Evolutionary conservation across 2,329 filamentous ascomycete species (phyloP).

Genomic region (Knoxdaviesia capensis): DNA sequence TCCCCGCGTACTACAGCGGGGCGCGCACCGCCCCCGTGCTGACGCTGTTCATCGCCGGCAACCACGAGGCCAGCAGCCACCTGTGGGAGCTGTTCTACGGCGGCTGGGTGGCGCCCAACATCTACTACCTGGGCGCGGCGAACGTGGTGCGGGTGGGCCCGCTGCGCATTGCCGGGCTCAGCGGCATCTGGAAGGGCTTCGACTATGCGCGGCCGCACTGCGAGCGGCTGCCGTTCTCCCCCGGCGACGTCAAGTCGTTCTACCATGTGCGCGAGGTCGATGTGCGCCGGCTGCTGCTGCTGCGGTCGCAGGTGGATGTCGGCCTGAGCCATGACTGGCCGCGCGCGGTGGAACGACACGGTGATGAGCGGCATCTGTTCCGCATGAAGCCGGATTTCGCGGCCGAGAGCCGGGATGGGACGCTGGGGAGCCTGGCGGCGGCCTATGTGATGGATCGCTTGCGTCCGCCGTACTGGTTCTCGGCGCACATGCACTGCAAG

Average conservation of each 20-base stretch:
- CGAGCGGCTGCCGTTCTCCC: constrained; percentile 70
- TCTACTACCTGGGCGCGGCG: constrained; percentile 89
- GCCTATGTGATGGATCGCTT: constrained; percentile 63
- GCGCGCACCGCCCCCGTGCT: constrained; percentile 59
- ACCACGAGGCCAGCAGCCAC: constrained; percentile 85
- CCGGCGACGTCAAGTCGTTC: constrained; percentile 56
- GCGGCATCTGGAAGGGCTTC: constrained; percentile 85
- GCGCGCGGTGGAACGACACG: constrained; percentile 57
- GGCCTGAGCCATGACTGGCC: constrained; percentile 96
- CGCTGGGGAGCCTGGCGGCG: constrained; percentile 62
- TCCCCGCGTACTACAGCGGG: constrained; percentile 85
- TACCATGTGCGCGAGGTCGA: constrained; percentile 86
- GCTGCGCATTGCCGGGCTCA: constrained; percentile 72
- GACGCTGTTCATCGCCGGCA: constrained; percentile 83
- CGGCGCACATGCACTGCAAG: constrained; percentile 81
- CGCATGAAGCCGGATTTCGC: constrained; percentile 54
- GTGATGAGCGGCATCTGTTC: constrained; percentile 50
- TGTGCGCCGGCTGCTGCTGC: constrained; percentile 67
- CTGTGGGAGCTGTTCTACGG: constrained; percentile 89
- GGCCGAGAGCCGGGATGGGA: constrained; percentile 54
- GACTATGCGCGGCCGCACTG: constrained; percentile 71
- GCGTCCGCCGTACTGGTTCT: constrained; percentile 76
- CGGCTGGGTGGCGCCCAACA: constrained; percentile 90
- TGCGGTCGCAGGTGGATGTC: constrained; percentile 76
- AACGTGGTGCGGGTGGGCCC: constrained; percentile 73